phyloP scores from a whole-genome alignment of 2,329 filamentous ascomycete genomes.

The Apiospora kogelbergensis region DNA sequence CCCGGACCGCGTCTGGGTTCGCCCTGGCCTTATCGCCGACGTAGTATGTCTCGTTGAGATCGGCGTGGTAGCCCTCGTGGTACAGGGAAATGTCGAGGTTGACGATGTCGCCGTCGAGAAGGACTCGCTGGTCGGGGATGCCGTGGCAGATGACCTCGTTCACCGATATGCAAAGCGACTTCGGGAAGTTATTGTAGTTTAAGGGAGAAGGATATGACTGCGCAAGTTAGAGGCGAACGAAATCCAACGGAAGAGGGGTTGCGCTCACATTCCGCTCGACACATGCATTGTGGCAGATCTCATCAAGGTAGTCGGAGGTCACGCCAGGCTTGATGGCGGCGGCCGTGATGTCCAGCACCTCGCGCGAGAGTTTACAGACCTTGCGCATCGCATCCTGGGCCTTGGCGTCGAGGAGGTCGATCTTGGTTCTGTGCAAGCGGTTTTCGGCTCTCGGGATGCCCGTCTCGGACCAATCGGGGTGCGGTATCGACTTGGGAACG shows the following conservation, averaged over 20 bases:
- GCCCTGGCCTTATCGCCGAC: constrained; percentile 80
- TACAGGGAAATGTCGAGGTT: constrained; percentile 95
- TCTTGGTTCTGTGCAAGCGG: constrained; percentile 56
- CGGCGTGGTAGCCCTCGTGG: constrained; percentile 89
- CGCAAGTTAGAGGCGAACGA: background rate
- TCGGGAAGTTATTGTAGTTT: constrained; percentile 93
- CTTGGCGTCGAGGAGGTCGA: constrained; percentile 63
- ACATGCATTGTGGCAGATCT: constrained; percentile 74
- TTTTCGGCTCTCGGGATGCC: constrained; percentile 48
- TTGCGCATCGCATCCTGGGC: constrained; percentile 72
- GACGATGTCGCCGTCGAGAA: constrained; percentile 88
- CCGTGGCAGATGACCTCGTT: constrained; percentile 99
- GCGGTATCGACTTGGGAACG: constrained; percentile 61
- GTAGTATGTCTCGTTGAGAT: constrained; percentile 97
- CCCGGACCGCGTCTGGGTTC: constrained; percentile 79
- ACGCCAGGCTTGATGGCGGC: constrained; percentile 68
- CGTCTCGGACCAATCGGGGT: constrained; percentile 68
- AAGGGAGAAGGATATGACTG: constrained; percentile 89
- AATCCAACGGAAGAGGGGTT: background rate
- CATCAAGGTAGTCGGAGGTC: constrained; percentile 75
- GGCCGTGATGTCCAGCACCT: constrained; percentile 73
- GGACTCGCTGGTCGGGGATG: constrained; percentile 82
- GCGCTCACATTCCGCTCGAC: constrained; percentile 69
- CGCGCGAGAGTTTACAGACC: constrained; percentile 68
- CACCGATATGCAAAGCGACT: constrained; percentile 89